A percentile compares a stretch with the other conserved stretches of the same genome.
phyloP scores from a whole-genome alignment of 768 basidiomycete genomes.

The Coprinopsis marcescibilis region DNA sequence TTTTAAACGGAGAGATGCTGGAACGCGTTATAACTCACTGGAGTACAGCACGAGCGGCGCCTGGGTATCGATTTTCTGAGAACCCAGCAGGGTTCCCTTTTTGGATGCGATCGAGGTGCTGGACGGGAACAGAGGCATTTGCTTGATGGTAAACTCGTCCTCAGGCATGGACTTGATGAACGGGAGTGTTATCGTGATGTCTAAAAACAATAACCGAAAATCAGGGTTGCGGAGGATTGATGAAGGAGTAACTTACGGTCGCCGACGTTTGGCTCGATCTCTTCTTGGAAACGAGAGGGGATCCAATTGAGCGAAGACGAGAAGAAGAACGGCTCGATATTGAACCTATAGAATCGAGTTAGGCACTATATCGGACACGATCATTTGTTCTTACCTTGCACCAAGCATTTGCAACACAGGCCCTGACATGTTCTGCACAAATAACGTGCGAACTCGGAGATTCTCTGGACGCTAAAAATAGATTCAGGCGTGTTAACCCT shows the following conservation, averaged over 20 bases:
- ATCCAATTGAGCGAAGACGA: constrained; percentile 62
- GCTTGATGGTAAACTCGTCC: neutral
- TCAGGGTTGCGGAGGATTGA: constrained; percentile 37
- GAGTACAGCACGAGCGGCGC: constrained; percentile 21
- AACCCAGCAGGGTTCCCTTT: constrained; percentile 1
- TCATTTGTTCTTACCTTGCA: constrained; percentile 29
- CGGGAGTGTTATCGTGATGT: constrained; percentile 45
- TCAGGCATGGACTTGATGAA: constrained; percentile 33
- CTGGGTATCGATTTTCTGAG: constrained; percentile 24
- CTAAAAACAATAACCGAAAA: constrained; percentile 20
- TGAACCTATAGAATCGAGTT: constrained; percentile 30
- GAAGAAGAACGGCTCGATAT: constrained; percentile 61
- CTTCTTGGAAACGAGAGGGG: constrained; percentile 57
- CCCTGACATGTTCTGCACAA: constrained; percentile 43
- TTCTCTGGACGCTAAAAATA: constrained; percentile 13
- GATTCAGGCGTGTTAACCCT: too few relatives aligned
- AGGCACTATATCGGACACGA: constrained; percentile 20
- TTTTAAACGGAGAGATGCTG: neutral
- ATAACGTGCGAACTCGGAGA: constrained; percentile 41
- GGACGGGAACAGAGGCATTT: neutral
- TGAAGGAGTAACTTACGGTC: constrained; percentile 52
- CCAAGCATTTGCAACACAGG: constrained; percentile 50
- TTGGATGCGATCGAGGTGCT: neutral
- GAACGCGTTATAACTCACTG: constrained; percentile 17
- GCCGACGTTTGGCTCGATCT: constrained; percentile 27